These are phyloP conservation scores for Lachancea dasiensis DNA, from an alignment of 805 yeast species.

Conservation along the genomic window DNA sequence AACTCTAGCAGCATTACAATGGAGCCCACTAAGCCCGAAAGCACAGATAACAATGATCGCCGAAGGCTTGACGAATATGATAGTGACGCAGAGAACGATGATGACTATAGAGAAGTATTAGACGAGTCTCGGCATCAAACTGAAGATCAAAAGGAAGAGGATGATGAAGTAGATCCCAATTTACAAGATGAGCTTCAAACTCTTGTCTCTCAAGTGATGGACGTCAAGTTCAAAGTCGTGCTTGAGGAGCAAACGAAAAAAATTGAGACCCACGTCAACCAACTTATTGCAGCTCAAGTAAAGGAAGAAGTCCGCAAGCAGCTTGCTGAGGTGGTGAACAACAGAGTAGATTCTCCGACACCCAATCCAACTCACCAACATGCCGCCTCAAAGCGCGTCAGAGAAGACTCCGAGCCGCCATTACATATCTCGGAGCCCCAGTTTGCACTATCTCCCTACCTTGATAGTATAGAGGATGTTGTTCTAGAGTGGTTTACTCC, in stretches of 20 bases:
- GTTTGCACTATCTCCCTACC: constrained; percentile 18
- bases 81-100: constrained; percentile 10
- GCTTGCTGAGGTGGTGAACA: constrained; percentile 3
- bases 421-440: constrained; percentile 1
- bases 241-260: constrained; percentile 12
- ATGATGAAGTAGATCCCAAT: constrained; percentile 9
- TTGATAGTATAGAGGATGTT: constrained; percentile 22
- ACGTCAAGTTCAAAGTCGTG: constrained; percentile 18
- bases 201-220: constrained; percentile 25
- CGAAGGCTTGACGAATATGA: constrained; percentile 1
- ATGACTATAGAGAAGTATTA: constrained; percentile 4
- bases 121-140: too few relatives aligned
- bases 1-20: not conserved
- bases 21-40: constrained; percentile 3
- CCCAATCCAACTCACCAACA: constrained; percentile 1
- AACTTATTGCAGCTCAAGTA: constrained; percentile 2
- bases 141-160: constrained; percentile 12
- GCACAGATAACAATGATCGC: not conserved
- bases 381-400: constrained; percentile 1
- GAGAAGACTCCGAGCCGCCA: constrained; percentile 7
- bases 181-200: constrained; percentile 25
- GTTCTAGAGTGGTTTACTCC: constrained; percentile 34
- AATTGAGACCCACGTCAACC: constrained; percentile 1
- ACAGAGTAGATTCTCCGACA: constrained; percentile 2
- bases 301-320: constrained; percentile 11